These are phyloP conservation scores for Anisodus acutangulus DNA, from an alignment of 257 asterid genomes.

Conservation along the genomic window DNA sequence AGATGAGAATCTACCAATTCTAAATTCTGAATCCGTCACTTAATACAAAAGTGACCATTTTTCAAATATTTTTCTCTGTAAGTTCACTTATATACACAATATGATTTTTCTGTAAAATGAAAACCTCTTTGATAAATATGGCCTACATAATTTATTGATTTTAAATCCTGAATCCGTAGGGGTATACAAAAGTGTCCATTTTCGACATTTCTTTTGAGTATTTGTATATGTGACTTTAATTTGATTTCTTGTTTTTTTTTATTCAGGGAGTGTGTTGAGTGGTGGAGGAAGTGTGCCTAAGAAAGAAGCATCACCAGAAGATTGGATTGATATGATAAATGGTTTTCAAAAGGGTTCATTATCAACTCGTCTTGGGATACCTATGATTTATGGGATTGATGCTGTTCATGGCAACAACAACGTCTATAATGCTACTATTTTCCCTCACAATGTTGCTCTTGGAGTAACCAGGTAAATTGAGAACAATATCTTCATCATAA, in stretches of 20 bases:
- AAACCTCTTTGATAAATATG: background rate
- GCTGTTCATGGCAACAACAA: constrained; percentile 40
- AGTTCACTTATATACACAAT: background rate
- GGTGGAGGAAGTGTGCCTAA: constrained; percentile 40
- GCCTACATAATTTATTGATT: background rate
- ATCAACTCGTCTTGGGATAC: constrained; percentile 37
- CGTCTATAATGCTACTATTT: constrained; percentile 36
- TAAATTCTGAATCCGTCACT: background rate
- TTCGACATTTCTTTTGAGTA: background rate
- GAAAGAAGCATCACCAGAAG: constrained; percentile 30
- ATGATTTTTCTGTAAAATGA: too few species aligned
- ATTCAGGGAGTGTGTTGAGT: constrained; percentile 38
- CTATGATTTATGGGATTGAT: constrained; percentile 42
- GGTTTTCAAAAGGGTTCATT: constrained; percentile 37
- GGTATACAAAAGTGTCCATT: background rate
- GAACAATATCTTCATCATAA: background rate
- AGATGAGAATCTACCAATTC: background rate
- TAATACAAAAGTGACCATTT: background rate
- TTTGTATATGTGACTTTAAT: background rate
- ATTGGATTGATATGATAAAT: constrained; percentile 41
- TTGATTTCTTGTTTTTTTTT: background rate
- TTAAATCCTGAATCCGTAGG: background rate
- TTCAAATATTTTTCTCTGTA: too few species aligned
- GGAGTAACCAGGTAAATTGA: constrained; percentile 37
- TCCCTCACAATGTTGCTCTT: constrained; percentile 40